These are phyloP conservation scores for Solanum tarijense DNA, from an alignment of 257 asterid genomes.

Conservation along the genomic window DNA sequence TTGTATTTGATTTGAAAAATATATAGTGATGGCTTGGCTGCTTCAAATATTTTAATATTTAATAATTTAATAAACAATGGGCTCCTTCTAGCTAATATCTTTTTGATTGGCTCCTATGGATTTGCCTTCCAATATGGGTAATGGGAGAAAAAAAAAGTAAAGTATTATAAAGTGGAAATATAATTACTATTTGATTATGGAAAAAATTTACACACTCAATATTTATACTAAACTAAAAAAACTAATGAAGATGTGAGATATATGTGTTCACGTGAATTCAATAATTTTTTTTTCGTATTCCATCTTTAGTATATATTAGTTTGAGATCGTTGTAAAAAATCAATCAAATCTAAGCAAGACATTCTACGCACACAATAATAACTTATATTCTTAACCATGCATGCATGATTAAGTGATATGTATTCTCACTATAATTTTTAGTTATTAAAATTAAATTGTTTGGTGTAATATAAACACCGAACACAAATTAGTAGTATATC, in stretches of 20 bases:
- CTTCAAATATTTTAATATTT: background rate
- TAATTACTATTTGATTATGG: background rate
- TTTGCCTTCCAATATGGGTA: background rate
- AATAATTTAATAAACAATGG: background rate
- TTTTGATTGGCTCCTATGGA: background rate
- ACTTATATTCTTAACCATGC: background rate
- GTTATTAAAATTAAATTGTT: background rate
- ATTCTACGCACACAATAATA: background rate
- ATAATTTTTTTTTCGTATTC: background rate
- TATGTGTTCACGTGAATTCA: background rate
- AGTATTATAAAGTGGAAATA: background rate
- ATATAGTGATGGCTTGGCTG: background rate
- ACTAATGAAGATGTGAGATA: background rate
- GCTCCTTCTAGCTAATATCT: background rate
- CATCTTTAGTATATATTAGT: background rate
- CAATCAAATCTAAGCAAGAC: background rate
- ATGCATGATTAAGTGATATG: background rate
- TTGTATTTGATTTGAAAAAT: background rate
- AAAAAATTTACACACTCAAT: background rate
- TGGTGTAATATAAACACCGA: background rate
- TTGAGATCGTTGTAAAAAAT: background rate
- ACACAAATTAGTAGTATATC: background rate
- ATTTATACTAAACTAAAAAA: background rate
- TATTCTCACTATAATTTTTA: background rate
- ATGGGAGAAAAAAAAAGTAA: background rate